Conservation (phyloP, 208 protist species). For the Strigomonas galati region DNA sequence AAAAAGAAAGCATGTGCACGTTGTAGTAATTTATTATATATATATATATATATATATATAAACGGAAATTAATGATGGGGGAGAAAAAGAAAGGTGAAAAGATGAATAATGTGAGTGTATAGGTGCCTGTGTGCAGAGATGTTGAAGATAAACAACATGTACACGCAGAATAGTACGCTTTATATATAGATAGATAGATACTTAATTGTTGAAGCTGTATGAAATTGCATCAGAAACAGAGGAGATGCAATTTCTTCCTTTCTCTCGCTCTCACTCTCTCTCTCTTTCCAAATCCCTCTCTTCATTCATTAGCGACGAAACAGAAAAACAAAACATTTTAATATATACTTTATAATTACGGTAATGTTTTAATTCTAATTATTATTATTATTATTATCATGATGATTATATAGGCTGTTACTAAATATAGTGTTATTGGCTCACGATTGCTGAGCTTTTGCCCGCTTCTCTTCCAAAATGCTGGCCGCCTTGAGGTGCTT, state of each 20-base stretch:
- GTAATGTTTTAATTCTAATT: neutral
- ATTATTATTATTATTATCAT: slow-evolving; percentile 9
- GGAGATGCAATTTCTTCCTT: neutral
- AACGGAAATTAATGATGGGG: slow-evolving; percentile 8
- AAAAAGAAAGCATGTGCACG: slow-evolving; percentile 5
- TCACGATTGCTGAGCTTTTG: neutral
- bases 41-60: slow-evolving; percentile 5
- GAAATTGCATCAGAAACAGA: neutral
- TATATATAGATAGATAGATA: slow-evolving; percentile 7
- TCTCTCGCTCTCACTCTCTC: neutral
- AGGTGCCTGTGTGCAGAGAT: neutral
- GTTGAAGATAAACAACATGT: slow-evolving; percentile 5
- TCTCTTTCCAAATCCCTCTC: neutral
- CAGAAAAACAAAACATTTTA: neutral
- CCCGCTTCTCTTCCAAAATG: slow-evolving; percentile 22
- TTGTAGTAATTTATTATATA: neutral
- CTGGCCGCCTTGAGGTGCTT: slow-evolving; percentile 27
- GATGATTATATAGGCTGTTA: neutral
- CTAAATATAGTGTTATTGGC: neutral
- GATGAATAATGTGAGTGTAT: no score
- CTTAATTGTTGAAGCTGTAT: no score
- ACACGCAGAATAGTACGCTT: neutral
- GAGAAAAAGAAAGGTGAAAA: no score
- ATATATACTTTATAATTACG: neutral
- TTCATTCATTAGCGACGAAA: no score